Percentiles rank a stretch among this genome's conserved stretches.
Conservation (phyloP, 768 basidiomycete genomes). For the Clavaria fumosa region DNA sequence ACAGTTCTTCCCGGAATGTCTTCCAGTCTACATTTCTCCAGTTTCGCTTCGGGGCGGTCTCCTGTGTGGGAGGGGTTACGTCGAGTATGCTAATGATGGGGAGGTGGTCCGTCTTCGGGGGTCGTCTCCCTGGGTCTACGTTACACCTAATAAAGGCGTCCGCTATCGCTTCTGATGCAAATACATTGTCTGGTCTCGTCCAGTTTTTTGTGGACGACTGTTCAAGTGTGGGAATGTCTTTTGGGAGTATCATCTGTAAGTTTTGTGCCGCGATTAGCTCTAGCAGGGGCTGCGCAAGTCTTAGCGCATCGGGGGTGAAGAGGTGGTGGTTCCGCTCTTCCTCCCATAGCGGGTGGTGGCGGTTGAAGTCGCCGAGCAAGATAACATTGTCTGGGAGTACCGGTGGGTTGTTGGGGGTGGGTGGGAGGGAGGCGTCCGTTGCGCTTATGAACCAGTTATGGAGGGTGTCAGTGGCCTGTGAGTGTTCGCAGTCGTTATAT, state of each 20-base stretch:
- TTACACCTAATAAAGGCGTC: background rate
- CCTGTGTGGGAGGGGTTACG: background rate
- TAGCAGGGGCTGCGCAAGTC: conserved; percentile 15
- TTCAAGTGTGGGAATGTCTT: conserved; percentile 21
- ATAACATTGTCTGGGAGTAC: background rate
- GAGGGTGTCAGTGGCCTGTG: conserved; percentile 3
- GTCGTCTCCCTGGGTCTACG: background rate
- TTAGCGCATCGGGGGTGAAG: conserved; percentile 16
- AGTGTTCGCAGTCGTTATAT: conserved; percentile 14
- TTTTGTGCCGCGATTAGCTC: conserved; percentile 12
- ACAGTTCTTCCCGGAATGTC: background rate
- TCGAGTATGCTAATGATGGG: background rate
- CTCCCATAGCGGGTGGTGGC: background rate
- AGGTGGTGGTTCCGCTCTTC: conserved; percentile 14
- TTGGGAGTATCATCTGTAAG: conserved; percentile 22
- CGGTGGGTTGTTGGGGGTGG: conserved; percentile 9
- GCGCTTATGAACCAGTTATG: conserved; percentile 14
- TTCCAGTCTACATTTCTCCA: background rate
- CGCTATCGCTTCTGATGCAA: background rate
- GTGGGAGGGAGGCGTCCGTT: background rate
- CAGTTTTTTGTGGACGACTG: conserved; percentile 17
- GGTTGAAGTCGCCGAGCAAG: background rate
- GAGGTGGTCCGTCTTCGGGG: conserved; percentile 1
- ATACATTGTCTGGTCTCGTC: conserved; percentile 14
- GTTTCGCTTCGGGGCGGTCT: background rate